Percentiles rank a stretch among this genome's conserved stretches.
phyloP scores from a whole-genome alignment of 2,329 filamentous ascomycete species.

The Pseudopithomyces maydicus region DNA sequence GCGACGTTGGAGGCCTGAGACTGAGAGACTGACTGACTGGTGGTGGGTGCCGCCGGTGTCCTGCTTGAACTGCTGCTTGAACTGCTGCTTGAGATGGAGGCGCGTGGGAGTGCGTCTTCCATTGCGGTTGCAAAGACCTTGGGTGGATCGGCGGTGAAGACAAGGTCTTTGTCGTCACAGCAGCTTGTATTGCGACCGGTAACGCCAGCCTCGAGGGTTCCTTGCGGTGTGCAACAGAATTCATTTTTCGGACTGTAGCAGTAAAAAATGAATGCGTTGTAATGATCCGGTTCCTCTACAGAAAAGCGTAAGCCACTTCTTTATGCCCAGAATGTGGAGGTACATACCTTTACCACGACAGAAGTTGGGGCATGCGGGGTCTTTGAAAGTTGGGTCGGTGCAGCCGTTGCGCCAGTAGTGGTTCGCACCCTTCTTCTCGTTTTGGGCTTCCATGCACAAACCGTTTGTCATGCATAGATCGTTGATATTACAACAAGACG shows the following conservation, averaged over 20 bases:
- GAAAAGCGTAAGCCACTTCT: not conserved
- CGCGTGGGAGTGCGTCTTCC: not conserved
- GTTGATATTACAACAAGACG: constrained; percentile 11
- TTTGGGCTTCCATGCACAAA: constrained; percentile 8
- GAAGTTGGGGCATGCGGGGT: constrained; percentile 12
- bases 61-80: not conserved
- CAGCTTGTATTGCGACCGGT: constrained; percentile 9
- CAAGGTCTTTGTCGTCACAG: constrained; percentile 12
- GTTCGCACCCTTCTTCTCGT: constrained; percentile 4
- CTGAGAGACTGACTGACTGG: not conserved
- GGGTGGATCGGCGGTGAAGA: constrained; percentile 7
- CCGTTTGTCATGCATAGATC: constrained; percentile 19
- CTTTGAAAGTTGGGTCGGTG: constrained; percentile 15
- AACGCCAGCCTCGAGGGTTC: constrained; percentile 1
- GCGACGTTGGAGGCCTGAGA: not conserved
- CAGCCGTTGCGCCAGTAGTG: constrained; percentile 16
- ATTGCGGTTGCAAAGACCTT: constrained; percentile 7
- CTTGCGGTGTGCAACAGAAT: constrained; percentile 2
- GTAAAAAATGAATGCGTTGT: constrained; percentile 9
- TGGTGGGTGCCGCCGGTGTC: not conserved
- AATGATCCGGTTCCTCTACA: constrained; percentile 3
- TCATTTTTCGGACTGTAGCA: constrained; percentile 5
- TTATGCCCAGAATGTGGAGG: not conserved
- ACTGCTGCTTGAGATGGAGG: not conserved
- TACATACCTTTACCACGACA: constrained; percentile 10